Conservation (phyloP, 2,329 filamentous ascomycete species). For the Claviceps spartinae region DNA sequence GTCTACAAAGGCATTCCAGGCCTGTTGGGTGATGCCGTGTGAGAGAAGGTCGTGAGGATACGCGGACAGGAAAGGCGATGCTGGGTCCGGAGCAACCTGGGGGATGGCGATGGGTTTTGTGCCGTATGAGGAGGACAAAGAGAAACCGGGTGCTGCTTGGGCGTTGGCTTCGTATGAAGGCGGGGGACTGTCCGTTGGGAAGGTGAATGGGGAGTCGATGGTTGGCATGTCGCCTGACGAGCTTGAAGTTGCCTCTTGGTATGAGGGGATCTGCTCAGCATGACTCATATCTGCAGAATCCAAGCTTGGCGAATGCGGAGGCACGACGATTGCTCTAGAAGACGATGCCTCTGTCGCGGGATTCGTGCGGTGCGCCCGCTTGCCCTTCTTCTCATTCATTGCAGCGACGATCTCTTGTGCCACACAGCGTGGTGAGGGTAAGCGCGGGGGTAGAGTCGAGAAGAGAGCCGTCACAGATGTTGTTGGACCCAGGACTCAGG, state of each 20-base stretch:
- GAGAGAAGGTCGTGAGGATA: constrained; percentile 25
- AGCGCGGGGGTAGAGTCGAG: no score
- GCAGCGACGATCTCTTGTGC: no score
- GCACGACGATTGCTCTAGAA: no score
- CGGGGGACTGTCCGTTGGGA: constrained; percentile 18
- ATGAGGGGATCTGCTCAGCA: constrained; percentile 4
- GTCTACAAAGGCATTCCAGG: constrained; percentile 21
- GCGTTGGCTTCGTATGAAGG: constrained; percentile 16
- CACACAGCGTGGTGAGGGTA: no score
- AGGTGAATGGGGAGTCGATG: constrained; percentile 22
- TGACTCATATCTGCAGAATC: not conserved
- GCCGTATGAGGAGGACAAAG: not conserved
- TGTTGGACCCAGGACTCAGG: no score
- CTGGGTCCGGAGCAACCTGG: constrained; percentile 19
- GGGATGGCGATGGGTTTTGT: constrained; percentile 26
- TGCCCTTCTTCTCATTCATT: no score
- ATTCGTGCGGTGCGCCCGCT: no score
- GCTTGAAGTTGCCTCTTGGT: constrained; percentile 2
- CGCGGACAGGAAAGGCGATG: constrained; percentile 25
- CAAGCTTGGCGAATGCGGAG: no score
- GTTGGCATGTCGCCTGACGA: constrained; percentile 5
- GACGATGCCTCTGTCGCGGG: no score
- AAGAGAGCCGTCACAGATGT: no score
- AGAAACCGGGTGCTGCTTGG: not conserved
- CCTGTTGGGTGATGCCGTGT: constrained; percentile 22